Evolutionary conservation across 164 flowering plant genomes (phyloP).

Genomic region (Liriodendron chinense): DNA sequence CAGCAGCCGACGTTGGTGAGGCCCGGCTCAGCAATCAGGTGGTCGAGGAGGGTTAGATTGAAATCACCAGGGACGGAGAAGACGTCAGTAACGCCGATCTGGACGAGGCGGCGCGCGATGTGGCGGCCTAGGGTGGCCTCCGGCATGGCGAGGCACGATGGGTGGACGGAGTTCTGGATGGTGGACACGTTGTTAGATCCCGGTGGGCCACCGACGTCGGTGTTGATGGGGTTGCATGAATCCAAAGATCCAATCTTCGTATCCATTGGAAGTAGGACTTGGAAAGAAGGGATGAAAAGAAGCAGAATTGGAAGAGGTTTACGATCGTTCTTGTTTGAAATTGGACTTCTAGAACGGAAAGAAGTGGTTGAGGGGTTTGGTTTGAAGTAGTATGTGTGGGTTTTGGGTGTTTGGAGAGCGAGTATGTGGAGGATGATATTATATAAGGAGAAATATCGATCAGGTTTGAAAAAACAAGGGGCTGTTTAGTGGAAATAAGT

Average conservation of each 20-base stretch:
- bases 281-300: neutral
- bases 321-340: too few species aligned
- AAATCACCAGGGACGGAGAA: slow-evolving; percentile 95
- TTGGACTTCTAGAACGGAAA: too few species aligned
- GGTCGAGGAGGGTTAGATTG: slow-evolving; percentile 83
- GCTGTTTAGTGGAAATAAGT: too few species aligned
- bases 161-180: slow-evolving; percentile 18
- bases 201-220: slow-evolving; percentile 23
- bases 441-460: too few species aligned
- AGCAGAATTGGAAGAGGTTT: too few species aligned
- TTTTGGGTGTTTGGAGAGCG: too few species aligned
- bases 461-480: too few species aligned
- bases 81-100: slow-evolving; percentile 67
- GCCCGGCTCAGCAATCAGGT: slow-evolving; percentile 73
- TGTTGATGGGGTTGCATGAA: neutral
- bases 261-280: too few species aligned
- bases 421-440: too few species aligned
- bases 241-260: slow-evolving; percentile 14
- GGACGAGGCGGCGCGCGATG: slow-evolving; percentile 82
- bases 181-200: slow-evolving; percentile 8
- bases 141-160: neutral
- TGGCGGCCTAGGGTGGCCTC: slow-evolving; percentile 84
- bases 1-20: slow-evolving; percentile 81
- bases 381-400: too few species aligned
- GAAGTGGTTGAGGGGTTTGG: too few species aligned